Evolutionary conservation across 768 basidiomycete species (phyloP), one percentile per base, ranked within the genome.

Genomic region (Cystobasidium tubakii): DNA sequence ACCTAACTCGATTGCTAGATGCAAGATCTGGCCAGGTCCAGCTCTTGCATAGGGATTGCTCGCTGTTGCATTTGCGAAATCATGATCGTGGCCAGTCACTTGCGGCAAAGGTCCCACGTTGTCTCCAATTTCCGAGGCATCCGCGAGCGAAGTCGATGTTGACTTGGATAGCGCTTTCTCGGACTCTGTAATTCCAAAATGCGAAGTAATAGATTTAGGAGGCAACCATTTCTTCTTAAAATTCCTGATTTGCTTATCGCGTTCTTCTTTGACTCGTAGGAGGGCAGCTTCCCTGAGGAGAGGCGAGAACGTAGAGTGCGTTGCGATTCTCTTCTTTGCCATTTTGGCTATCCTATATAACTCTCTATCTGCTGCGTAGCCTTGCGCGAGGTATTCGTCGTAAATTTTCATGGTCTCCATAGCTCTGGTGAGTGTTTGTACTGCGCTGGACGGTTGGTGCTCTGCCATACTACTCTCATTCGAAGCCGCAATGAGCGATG

Each of bases 141-240:
- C n/a, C n/a, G n/a, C n/a, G n/a, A n/a, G n/a, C n/a, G n/a, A n/a
- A n/a, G n/a, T 42, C 42, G 17, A 7, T 42, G 42, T 17, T 42
- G 7, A 17, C 42, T 17, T 17, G 7, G 53, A 29, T 55, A 29
- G 23, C 23, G 17, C 9, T 12, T 60, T 3, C 33, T 60, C 21
- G 6, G 10, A 6, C 57, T 60, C 27, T 27, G 57, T 25, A 34
- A 4, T 12, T 12, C 29, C 12, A 15, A 12, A 27, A 60, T 60
- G 57, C 6, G 13, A 3, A 29, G 57, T 29, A 12, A 60, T 60
- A 12, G 15, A 6, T 29, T 21, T 25, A 4, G 57, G 57, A 29
- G 57, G 12, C 10, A 12, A 17, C 57, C 57, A 60, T 60, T 60
- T 60, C 57, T 60, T 60, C 57, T 60, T 60, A 13, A 34, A 60